These are phyloP conservation scores for Arachnopeziza araneosa DNA, from an alignment of 2,329 filamentous ascomycete species.

Conservation along the genomic window DNA sequence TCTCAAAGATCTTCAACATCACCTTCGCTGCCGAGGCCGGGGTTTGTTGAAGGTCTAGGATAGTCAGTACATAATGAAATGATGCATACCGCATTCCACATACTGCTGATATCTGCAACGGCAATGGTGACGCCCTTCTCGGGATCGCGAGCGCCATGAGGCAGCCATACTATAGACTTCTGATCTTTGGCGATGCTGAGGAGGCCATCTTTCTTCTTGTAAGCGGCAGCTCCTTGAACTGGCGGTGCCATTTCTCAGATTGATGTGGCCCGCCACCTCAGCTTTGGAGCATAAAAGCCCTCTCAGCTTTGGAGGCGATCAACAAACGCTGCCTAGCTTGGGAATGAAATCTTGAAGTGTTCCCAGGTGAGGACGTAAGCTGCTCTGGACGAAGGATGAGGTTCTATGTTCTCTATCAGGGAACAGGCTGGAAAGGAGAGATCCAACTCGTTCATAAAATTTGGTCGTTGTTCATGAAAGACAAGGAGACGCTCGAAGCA, in stretches of 20 bases:
- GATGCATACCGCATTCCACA: constrained; percentile 29
- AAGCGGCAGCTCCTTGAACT: constrained; percentile 57
- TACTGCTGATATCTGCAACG: constrained; percentile 77
- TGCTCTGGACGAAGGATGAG: neutral
- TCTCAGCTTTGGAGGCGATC: neutral
- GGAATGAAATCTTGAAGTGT: neutral
- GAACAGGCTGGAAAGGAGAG: neutral
- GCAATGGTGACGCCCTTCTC: constrained; percentile 63
- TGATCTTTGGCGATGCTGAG: constrained; percentile 70
- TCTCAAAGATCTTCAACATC: constrained; percentile 87
- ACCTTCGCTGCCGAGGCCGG: constrained; percentile 83
- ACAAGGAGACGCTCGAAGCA: neutral
- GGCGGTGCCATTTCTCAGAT: constrained; percentile 36
- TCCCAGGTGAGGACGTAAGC: neutral
- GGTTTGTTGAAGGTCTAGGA: constrained; percentile 84
- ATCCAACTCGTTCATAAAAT: neutral
- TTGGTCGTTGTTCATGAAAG: neutral
- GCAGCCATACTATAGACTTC: constrained; percentile 75
- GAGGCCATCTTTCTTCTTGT: constrained; percentile 94
- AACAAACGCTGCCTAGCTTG: neutral
- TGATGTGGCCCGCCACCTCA: neutral
- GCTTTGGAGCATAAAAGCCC: constrained; percentile 4
- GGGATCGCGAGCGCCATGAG: constrained; percentile 54
- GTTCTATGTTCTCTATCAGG: neutral
- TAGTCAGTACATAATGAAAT: constrained; percentile 12